Percentiles rank a stretch among this genome's conserved stretches.
Conservation (phyloP, 345 rosid genomes). For the Pugionium cornutum region DNA sequence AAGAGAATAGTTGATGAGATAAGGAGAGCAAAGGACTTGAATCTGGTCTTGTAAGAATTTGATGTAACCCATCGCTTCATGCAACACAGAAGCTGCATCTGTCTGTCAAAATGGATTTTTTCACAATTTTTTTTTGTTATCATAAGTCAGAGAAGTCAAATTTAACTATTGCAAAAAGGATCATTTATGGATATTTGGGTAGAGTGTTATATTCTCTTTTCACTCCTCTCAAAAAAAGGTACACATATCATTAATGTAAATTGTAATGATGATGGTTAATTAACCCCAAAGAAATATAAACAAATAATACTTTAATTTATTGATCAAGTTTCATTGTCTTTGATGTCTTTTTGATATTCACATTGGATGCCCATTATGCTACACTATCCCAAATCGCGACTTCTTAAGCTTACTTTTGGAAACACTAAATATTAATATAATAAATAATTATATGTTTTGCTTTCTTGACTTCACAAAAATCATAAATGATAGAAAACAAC, state of each 20-base stretch:
- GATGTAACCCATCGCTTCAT: constrained; percentile 98
- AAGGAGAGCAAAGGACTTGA: constrained; percentile 83
- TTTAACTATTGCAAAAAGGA: neutral
- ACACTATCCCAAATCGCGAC: constrained; percentile 43
- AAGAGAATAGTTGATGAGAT: constrained; percentile 51
- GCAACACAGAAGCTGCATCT: constrained; percentile 91
- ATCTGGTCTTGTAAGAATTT: constrained; percentile 91
- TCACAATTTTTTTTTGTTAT: too few relatives aligned
- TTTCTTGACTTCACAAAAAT: constrained; percentile 13
- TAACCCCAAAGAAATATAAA: neutral
- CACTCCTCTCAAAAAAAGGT: constrained; percentile 1
- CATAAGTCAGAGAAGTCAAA: constrained; percentile 29
- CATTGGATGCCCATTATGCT: constrained; percentile 38
- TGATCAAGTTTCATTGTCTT: constrained; percentile 35
- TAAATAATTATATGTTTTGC: constrained; percentile 8
- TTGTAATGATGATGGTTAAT: constrained; percentile 16
- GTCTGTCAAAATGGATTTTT: constrained; percentile 51
- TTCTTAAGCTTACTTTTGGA: constrained; percentile 39
- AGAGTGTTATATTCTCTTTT: constrained; percentile 24
- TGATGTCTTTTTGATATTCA: constrained; percentile 33
- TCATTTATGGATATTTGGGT: constrained; percentile 24
- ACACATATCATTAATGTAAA: constrained; percentile 23
- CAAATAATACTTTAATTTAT: constrained; percentile 11
- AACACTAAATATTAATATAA: constrained; percentile 23
- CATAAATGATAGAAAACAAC: neutral